Percentiles rank a stretch among this genome's conserved stretches.
phyloP scores from a whole-genome alignment of 495 filamentous ascomycete genomes.

The Venustampulla echinocandica region DNA sequence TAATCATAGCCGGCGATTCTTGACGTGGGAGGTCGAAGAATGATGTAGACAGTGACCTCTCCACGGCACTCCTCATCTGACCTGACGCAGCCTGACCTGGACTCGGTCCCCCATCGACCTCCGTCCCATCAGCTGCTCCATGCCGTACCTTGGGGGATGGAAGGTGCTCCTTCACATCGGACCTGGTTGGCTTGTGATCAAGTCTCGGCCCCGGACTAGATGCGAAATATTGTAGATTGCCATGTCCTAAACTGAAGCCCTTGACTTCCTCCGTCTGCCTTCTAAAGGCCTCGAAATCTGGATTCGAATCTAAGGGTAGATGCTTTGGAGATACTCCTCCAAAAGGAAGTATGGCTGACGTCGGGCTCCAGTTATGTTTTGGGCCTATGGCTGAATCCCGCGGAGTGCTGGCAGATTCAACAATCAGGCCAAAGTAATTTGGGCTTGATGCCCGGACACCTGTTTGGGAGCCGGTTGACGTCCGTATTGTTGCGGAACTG shows the following conservation, averaged over 20 bases:
- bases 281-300: conserved; percentile 67
- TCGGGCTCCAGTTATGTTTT: conserved; percentile 63
- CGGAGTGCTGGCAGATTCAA: conserved; percentile 52
- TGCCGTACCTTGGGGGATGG: conserved; percentile 13
- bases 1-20: conserved; percentile 33
- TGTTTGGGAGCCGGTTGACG: conserved; percentile 33
- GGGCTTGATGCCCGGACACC: conserved; percentile 51
- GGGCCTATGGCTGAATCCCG: conserved; percentile 50
- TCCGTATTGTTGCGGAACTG: conserved; percentile 27
- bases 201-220: conserved; percentile 15
- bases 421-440: conserved; percentile 71
- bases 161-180: conserved; percentile 12
- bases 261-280: conserved; percentile 57
- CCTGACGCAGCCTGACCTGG: not conserved
- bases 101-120: conserved; percentile 5
- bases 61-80: not conserved
- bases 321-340: conserved; percentile 59
- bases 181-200: conserved; percentile 12
- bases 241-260: conserved; percentile 42
- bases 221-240: conserved; percentile 34
- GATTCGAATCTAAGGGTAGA: conserved; percentile 61
- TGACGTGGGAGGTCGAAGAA: conserved; percentile 30
- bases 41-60: conserved; percentile 10
- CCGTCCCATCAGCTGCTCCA: conserved; percentile 13
- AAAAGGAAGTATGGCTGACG: conserved; percentile 59